Evolutionary conservation across 2,329 filamentous ascomycete species (phyloP).

Genomic region (Teratosphaeria viscida): DNA sequence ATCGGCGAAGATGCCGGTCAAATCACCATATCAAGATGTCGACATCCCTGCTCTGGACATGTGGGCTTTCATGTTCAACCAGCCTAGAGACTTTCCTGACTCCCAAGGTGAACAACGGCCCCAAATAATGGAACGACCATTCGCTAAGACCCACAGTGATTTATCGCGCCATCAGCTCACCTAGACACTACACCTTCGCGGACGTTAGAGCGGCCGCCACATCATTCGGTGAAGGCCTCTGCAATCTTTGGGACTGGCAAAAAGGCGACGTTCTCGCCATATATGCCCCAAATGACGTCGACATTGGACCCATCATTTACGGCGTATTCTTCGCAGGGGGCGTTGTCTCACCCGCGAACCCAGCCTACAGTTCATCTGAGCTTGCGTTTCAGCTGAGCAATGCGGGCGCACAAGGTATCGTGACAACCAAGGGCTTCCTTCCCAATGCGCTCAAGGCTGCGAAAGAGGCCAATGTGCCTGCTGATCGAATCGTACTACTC

Average conservation of each 20-base stretch:
- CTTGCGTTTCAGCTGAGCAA: constrained; percentile 75
- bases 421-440: constrained; percentile 61
- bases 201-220: constrained; percentile 55
- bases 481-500: constrained; percentile 64
- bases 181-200: constrained; percentile 57
- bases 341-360: constrained; percentile 74
- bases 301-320: constrained; percentile 67
- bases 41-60: constrained; percentile 65
- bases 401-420: constrained; percentile 60
- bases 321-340: constrained; percentile 77
- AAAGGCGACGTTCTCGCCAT: constrained; percentile 74
- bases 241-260: constrained; percentile 62
- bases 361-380: constrained; percentile 72
- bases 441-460: constrained; percentile 57
- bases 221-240: constrained; percentile 71
- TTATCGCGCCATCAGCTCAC: constrained; percentile 3
- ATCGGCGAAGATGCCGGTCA: constrained; percentile 52
- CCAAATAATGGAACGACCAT: neutral
- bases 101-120: constrained; percentile 56
- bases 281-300: constrained; percentile 77
- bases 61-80: constrained; percentile 69
- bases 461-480: constrained; percentile 55
- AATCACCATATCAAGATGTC: constrained; percentile 53
- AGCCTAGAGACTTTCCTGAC: constrained; percentile 55
- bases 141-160: constrained; percentile 2